Evolutionary conservation across 352 stramenopile genomes (phyloP).

Genomic region (Globisporangium iwayamae): DNA sequence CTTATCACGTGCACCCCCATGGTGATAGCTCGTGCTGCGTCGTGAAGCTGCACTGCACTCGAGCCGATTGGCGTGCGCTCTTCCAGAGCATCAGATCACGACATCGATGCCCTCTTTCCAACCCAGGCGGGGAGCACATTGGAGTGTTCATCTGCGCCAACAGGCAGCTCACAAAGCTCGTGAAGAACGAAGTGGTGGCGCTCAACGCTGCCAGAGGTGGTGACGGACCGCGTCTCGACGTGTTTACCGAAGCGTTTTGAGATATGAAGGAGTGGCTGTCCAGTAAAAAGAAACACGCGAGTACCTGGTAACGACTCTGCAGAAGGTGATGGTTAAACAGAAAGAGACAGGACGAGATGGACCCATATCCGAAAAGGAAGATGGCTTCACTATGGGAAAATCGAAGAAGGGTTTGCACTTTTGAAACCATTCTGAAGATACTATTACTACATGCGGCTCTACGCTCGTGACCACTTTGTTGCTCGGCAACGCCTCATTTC

Average conservation of each 20-base stretch:
- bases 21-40: not conserved
- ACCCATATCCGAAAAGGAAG: not conserved
- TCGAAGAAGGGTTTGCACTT: not conserved
- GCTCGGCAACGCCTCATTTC: too few relatives aligned
- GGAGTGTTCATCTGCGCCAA: constrained; percentile 28
- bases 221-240: constrained; percentile 13
- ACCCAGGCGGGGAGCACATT: not conserved
- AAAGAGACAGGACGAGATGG: not conserved
- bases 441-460: too few relatives aligned
- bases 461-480: too few relatives aligned
- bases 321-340: not conserved
- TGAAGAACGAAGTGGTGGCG: constrained; percentile 24
- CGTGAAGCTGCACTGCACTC: constrained; percentile 8
- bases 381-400: constrained; percentile 7
- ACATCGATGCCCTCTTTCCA: not conserved
- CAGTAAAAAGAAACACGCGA: not conserved
- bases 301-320: too few relatives aligned
- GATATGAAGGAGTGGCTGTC: not conserved
- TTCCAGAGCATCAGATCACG: constrained; percentile 4
- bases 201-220: not conserved
- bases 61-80: constrained; percentile 15
- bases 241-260: constrained; percentile 32
- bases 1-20: not conserved
- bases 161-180: constrained; percentile 14
- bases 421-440: not conserved